A percentile compares a stretch with the other conserved stretches of the same genome.
These are phyloP conservation scores for Cylindrotheca closterium DNA, from an alignment of 108 stramenopile genomes.

Conservation along the genomic window DNA sequence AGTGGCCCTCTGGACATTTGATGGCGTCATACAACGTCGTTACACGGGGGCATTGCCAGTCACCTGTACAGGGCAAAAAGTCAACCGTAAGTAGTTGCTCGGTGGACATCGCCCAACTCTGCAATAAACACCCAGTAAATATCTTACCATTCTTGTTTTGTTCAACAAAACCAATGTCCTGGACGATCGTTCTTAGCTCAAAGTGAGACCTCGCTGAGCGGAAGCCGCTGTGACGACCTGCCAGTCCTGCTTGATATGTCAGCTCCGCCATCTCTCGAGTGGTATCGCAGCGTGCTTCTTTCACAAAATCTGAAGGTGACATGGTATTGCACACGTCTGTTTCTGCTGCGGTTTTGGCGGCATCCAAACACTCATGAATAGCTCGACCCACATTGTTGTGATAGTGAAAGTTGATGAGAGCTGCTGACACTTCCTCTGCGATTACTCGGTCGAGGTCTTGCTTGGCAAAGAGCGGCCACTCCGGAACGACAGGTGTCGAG, in stretches of 20 bases:
- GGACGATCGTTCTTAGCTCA: slow-evolving; percentile 31
- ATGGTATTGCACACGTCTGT: background rate
- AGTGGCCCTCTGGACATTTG: slow-evolving; percentile 33
- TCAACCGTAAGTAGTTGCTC: too few relatives aligned
- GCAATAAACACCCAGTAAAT: too few relatives aligned
- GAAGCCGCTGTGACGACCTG: slow-evolving; percentile 21
- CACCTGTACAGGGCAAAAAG: too few relatives aligned
- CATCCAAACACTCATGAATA: slow-evolving; percentile 9
- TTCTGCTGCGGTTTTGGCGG: background rate
- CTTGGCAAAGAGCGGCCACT: slow-evolving; percentile 36
- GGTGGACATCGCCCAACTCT: too few relatives aligned
- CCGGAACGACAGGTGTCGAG: slow-evolving; percentile 29
- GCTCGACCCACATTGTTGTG: slow-evolving; percentile 11
- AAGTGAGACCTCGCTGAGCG: slow-evolving; percentile 23
- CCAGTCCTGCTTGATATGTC: background rate
- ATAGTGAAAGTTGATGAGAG: slow-evolving; percentile 11
- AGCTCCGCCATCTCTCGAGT: slow-evolving; percentile 6
- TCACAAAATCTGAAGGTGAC: background rate
- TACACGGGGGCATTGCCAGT: slow-evolving; percentile 27
- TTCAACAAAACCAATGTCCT: slow-evolving; percentile 26
- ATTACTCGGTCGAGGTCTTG: slow-evolving; percentile 22
- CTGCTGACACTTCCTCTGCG: slow-evolving; percentile 21
- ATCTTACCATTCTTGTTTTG: background rate
- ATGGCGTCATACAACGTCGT: slow-evolving; percentile 34
- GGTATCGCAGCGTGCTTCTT: slow-evolving; percentile 7